Conservation (phyloP, 2,329 filamentous ascomycete species). For the Magnaporthiopsis incrustans region DNA sequence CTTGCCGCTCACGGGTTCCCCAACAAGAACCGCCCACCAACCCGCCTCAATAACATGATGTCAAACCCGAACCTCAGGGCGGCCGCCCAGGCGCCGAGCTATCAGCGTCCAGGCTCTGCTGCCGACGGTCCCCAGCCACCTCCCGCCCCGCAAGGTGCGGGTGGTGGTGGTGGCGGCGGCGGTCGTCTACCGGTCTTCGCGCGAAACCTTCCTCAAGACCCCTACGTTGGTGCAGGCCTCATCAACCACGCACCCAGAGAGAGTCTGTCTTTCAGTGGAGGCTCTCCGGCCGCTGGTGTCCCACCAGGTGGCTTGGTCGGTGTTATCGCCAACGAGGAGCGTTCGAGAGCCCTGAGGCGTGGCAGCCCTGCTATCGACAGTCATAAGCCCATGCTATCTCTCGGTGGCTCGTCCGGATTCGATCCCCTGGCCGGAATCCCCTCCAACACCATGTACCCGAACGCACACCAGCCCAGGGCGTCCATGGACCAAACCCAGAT, state of each 20-base stretch:
- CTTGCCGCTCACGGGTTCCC: slow-evolving; percentile 86
- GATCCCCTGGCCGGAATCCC: slow-evolving; percentile 44
- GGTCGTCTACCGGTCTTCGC: slow-evolving; percentile 70
- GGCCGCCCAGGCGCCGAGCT: slow-evolving; percentile 32
- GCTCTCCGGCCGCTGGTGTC: slow-evolving; percentile 33
- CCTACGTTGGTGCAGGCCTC: slow-evolving; percentile 72
- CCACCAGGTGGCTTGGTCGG: slow-evolving; percentile 77
- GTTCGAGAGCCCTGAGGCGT: slow-evolving; percentile 66
- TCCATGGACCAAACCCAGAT: slow-evolving; percentile 66
- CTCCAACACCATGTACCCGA: slow-evolving; percentile 40
- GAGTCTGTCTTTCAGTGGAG: slow-evolving; percentile 61
- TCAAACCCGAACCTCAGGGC: slow-evolving; percentile 67
- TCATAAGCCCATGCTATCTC: slow-evolving; percentile 25
- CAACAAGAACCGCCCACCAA: slow-evolving; percentile 66
- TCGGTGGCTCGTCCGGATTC: slow-evolving; percentile 25
- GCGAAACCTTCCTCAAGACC: slow-evolving; percentile 72
- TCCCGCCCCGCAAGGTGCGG: slow-evolving; percentile 18
- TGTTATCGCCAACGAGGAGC: slow-evolving; percentile 80
- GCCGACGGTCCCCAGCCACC: slow-evolving; percentile 39
- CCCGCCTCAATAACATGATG: slow-evolving; percentile 52
- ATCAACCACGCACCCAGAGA: slow-evolving; percentile 67
- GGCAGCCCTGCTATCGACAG: slow-evolving; percentile 65
- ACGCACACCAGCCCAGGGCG: slow-evolving; percentile 35
- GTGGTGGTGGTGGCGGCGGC: slow-evolving; percentile 25
- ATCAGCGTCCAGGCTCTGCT: slow-evolving; percentile 46